Evolutionary conservation across 2,329 filamentous ascomycete genomes (phyloP), one percentile per base, ranked within the genome.

Genomic region (Dactylonectria estremocensis): DNA sequence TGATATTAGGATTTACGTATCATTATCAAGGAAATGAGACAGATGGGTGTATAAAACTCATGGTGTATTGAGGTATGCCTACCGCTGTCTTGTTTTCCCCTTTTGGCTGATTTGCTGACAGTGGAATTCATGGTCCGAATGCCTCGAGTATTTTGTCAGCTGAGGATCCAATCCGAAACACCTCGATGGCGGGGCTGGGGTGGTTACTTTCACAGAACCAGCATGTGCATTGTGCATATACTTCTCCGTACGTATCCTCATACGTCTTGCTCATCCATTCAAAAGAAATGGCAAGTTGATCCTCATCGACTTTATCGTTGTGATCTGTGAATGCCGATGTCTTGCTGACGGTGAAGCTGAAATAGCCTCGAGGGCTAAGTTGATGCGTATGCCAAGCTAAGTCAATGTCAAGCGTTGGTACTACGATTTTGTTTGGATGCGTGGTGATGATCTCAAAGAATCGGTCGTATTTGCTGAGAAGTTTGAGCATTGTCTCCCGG

Each of bases 341-440:
- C 46, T 61, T 61, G n/a, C 18, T 22, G 11, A n/a, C 40, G 6
- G 58, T 40, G 20, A 49, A 61, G 9, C n/a, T 16, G 22, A 53
- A 53, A 18, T 53, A 61, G 5, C 18, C 22, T 10, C 13, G 9
- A 13, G 92, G 90, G 13, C 83, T 86, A 3, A 94, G 86, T 77
- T 94, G 91, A 77, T 94, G 92, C 0, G 92, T 94, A 76, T 95
- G 93, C 91, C 91, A 93, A 1, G 87, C 91, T 1, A 93, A 82
- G 76, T 93, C 91, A 10, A 93, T 84, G 70, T 93, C 91, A 1
- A 93, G 82, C 0, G 91, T 93, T 1, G 91, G 91, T 0, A 93
- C 91, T 0, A 85, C 86, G 10, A 86, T 82, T 8, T 84, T 76
- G 1, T 70, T 71, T 0, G 84, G 82, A 53, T 88, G 72, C 0